A percentile compares a stretch with the other conserved stretches of the same genome.
Evolutionary conservation across 768 basidiomycete species (phyloP).

Genomic region (Tricholoma saponaceum): DNA sequence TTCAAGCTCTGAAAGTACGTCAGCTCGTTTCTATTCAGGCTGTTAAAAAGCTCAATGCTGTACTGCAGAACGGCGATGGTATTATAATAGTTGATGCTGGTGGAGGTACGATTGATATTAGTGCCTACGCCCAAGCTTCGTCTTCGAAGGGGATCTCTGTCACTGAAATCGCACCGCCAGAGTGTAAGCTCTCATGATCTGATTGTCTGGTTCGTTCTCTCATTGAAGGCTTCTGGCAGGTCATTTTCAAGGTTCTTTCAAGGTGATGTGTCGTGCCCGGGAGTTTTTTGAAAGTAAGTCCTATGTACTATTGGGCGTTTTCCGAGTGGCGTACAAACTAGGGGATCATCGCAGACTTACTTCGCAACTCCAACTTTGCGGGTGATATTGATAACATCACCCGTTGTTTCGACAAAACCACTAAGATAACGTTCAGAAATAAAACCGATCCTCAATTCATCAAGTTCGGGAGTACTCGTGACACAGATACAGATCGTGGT

Average conservation of each 20-base stretch:
- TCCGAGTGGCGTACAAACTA: no score
- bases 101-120: constrained; percentile 56
- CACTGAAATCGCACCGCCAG: constrained; percentile 44
- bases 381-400: constrained; percentile 39
- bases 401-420: constrained; percentile 38
- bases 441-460: constrained; percentile 35
- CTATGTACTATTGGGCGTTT: no score
- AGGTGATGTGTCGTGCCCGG: constrained; percentile 36
- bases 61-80: constrained; percentile 34
- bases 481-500: constrained; percentile 30
- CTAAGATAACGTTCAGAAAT: constrained; percentile 38
- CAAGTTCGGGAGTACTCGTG: constrained; percentile 37
- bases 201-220: background rate
- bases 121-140: constrained; percentile 37
- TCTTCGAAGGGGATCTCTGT: constrained; percentile 20
- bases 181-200: constrained; percentile 29
- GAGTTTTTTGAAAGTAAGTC: constrained; percentile 29
- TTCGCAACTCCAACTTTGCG: constrained; percentile 33
- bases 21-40: background rate
- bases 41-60: background rate
- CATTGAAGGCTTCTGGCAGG: constrained; percentile 23
- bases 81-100: constrained; percentile 56
- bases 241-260: constrained; percentile 44
- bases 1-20: constrained; percentile 28
- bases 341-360: constrained; percentile 24